Evolutionary conservation across 257 asterid genomes (phyloP), one percentile per base, ranked within the genome.

Genomic region (Capsicum rhomboideum): DNA sequence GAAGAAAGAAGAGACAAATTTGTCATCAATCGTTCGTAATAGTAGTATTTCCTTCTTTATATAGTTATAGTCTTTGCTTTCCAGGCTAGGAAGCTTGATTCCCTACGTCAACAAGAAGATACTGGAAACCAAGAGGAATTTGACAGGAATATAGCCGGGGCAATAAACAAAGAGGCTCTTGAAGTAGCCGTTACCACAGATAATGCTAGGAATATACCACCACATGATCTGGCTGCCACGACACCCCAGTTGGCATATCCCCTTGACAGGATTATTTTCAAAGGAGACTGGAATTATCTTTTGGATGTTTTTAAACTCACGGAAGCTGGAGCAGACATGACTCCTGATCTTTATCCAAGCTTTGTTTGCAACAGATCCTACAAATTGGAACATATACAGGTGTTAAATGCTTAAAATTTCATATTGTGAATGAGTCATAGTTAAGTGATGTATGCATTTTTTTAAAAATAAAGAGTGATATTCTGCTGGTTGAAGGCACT

Each of bases 281-380:
- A 86, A 42, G 97, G 98, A 74, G 99, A 96, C 84, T 96, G 99
- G 98, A 91, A 88, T 80, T 89, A 86, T 88, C 95, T 96, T 87
- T 29, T 83, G 28, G 99, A 96, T 85, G 50, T 94, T 58, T 85
- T 89, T 64, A 86, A 90, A 44, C 89, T 89, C 63, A 50, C 86
- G 18, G 79, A 83, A 71, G 61, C 87, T 21, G 94, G 92, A 74
- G 85, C 82, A 0, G 89, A 87, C 29, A 58, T 89, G 77, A 6
- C 55, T 17, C 85, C 85, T 5, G 90, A 87, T 69, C 69, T 56
- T 53, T 96, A 91, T 91, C 99, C 99, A 4, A 87, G 87, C 86
- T 96, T 96, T 80, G 97, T 96, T 52, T 85, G 94, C 97, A 92
- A 89, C 79, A 86, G 99, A 84, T 26, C 86, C 75, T 82, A 86